Evolutionary conservation across 129 eudicot species (phyloP), one percentile per base, ranked within the genome.

Genomic region (Calendula officinalis): DNA sequence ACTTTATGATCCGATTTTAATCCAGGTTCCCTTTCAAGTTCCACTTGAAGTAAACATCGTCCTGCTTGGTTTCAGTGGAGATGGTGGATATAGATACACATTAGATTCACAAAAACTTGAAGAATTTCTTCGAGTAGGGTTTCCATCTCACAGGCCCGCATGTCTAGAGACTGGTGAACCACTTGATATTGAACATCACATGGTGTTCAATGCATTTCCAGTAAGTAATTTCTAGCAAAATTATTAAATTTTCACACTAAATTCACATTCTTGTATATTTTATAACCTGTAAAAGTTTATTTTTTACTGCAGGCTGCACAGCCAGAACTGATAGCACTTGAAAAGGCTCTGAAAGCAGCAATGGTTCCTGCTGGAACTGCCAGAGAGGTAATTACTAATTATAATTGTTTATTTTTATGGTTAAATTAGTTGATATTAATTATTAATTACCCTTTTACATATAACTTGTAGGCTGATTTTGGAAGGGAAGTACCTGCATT

Each of bases 11-110:
- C 8, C 43, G 40, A 48, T 27, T 36, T 48, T 59, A 14, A 56
- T 82, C 75, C 88, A 94, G 99, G 99, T 94, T 57, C 99, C 99
- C 14, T 94, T 94, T 62, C 96, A 94, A 86, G 99, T 94, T 47
- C 99, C 99, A 27, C 99, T 94, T 75, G 99, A 88, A 80, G 97
- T 94, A 42, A 94, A 94, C 62, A 69, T 94, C 5, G 97, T 94
- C 43, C 83, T 94, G 22, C 71, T 94, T 79, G 99, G 99, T 68
- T 94, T 94, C 64, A 94, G 75, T 73, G 95, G 92, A 56, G 97
- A 94, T 75, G 99, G 99, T 59, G 99, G 97, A 67, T 94, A 85
- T 49, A 80, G 99, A 62, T 88, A 88, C 68, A 57, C 83, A 16
- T 67, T 94, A 59, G 97, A 88, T 74, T 68, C 91, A 48, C 95